Evolutionary conservation across 2,329 filamentous ascomycete species (phyloP), one percentile per base, ranked within the genome.

Genomic region (Trichoderma endophyticum): DNA sequence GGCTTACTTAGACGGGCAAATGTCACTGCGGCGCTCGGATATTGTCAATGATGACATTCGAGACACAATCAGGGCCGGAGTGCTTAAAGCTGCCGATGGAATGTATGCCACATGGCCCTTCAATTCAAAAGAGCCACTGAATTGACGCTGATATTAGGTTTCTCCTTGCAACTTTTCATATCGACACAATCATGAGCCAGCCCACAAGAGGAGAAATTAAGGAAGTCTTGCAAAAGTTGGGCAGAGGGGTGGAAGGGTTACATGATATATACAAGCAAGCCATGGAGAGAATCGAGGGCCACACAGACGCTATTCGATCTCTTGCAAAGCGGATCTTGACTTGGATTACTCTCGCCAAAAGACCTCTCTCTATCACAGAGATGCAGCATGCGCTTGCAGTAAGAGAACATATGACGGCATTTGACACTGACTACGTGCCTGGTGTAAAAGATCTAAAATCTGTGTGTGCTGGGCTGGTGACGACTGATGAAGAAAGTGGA

Each of bases 311-410:
- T 43, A 43, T 43, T 43, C 36, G 36, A 18, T 43, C 14, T 6
- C 76, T 85, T 51, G 85, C 85, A 0, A 82, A 78, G 7, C 70
- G 81, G 21, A 76, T 79, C 3, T 70, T 86, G 0, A 77, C 77
- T 0, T 86, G 83, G 84, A 81, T 86, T 11, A 78, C 77, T 0
- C 83, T 72, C 48, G 79, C 83, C 1, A 80, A 75, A 59, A 77
- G 80, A 54, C 80, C 75, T 0, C 72, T 86, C 0, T 79, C 72
- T 1, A 76, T 70, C 1, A 0, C 21, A 1, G 83, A 86, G 71
- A 77, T 87, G 4, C 79, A 80, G 64, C 79, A 86, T 73, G 84
- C 84, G 0, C 78, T 87, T 15, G 84, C 81, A 0, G 75, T 84
- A 3, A 43, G 0, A 79, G 83, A 51, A 1, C 66, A 2, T 78